A percentile compares a stretch with the other conserved stretches of the same genome.
Conservation (phyloP, 768 basidiomycete species). For the Hygrocybe coccinea region DNA sequence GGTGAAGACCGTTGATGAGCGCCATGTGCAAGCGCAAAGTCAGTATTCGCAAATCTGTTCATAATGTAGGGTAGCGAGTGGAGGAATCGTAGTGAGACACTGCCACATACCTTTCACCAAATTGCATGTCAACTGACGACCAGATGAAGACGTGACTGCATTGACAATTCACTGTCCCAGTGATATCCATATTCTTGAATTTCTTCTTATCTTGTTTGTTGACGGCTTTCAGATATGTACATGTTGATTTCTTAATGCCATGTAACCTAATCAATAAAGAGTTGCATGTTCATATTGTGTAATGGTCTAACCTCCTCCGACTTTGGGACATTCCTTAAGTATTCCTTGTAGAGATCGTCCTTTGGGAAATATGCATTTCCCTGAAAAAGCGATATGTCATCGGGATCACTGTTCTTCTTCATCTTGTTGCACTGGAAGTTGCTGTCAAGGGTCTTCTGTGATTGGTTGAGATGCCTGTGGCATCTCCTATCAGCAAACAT, state of each 20-base stretch:
- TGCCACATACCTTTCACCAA: no score
- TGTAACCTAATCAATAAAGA: background rate
- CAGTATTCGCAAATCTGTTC: no score
- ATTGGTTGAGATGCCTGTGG: conserved; percentile 14
- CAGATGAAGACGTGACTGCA: no score
- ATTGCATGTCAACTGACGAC: no score
- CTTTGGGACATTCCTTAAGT: conserved; percentile 7
- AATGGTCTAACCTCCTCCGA: conserved; percentile 11
- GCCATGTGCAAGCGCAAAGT: no score
- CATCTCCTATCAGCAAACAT: background rate
- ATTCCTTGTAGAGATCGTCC: conserved; percentile 12
- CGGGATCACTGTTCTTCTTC: conserved; percentile 18
- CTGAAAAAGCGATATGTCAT: conserved; percentile 17
- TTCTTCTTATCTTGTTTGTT: conserved; percentile 23
- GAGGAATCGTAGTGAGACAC: no score
- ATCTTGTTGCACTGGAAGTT: conserved; percentile 18
- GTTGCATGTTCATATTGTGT: background rate
- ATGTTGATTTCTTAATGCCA: conserved; percentile 18
- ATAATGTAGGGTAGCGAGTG: no score
- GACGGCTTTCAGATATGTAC: conserved; percentile 19
- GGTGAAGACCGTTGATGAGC: no score
- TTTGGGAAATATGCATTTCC: conserved; percentile 14
- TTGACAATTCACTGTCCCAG: no score
- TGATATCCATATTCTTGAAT: no score
- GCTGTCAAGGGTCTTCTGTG: conserved; percentile 16